These are phyloP conservation scores for Emergomyces orientalis DNA, from an alignment of 2,329 filamentous ascomycete species.

Conservation along the genomic window DNA sequence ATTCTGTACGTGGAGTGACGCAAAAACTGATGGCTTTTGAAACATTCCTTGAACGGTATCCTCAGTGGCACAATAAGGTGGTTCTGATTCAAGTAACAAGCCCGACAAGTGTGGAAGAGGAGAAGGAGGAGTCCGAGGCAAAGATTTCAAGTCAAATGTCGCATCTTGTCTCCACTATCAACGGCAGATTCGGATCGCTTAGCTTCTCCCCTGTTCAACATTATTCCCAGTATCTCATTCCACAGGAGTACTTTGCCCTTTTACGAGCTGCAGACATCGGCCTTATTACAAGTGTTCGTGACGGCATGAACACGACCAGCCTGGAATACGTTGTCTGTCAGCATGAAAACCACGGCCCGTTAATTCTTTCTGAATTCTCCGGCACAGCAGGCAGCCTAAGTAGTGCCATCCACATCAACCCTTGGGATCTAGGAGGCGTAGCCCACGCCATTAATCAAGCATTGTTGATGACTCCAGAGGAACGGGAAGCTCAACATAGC, in stretches of 20 bases:
- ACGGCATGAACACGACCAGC: slow-evolving; percentile 97
- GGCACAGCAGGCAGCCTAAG: slow-evolving; percentile 79
- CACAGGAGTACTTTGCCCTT: slow-evolving; percentile 90
- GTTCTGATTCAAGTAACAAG: slow-evolving; percentile 94
- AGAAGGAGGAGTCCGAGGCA: slow-evolving; percentile 64
- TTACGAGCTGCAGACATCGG: slow-evolving; percentile 83
- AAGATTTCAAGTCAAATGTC: slow-evolving; percentile 84
- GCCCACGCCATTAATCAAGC: slow-evolving; percentile 75
- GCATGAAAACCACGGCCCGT: slow-evolving; percentile 71
- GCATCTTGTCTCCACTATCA: slow-evolving; percentile 83
- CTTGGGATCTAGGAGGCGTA: slow-evolving; percentile 81
- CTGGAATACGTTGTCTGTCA: slow-evolving; percentile 92
- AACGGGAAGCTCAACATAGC: slow-evolving; percentile 59
- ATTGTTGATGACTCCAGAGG: slow-evolving; percentile 61
- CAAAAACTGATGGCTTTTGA: slow-evolving; percentile 95
- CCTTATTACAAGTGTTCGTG: slow-evolving; percentile 87
- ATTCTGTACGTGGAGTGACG: slow-evolving; percentile 85
- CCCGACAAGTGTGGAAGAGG: slow-evolving; percentile 69
- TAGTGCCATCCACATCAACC: slow-evolving; percentile 91
- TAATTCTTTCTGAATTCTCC: slow-evolving; percentile 94
- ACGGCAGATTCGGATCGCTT: slow-evolving; percentile 78
- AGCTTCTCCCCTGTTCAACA: slow-evolving; percentile 88
- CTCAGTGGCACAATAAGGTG: slow-evolving; percentile 84
- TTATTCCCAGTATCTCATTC: slow-evolving; percentile 83
- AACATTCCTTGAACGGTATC: slow-evolving; percentile 79